Conservation (phyloP, 2,329 filamentous ascomycete species). For the Penicillium hordei region DNA sequence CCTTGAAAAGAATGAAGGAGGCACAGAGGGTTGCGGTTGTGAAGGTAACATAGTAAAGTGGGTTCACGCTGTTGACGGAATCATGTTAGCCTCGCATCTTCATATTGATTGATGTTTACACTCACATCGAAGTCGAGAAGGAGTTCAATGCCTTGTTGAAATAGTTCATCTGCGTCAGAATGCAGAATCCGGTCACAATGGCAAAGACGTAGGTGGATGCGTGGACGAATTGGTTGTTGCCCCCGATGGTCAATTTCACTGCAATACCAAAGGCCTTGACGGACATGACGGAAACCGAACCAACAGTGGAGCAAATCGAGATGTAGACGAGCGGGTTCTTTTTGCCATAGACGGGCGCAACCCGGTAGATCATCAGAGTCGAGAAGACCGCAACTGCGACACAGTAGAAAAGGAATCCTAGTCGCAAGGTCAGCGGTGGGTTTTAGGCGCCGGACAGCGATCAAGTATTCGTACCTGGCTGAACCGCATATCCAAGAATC, state of each 20-base stretch:
- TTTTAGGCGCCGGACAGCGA: not conserved
- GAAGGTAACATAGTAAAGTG: constrained; percentile 96
- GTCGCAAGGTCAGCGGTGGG: not conserved
- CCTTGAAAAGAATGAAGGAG: constrained; percentile 92
- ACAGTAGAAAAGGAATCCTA: constrained; percentile 89
- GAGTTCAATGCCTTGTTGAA: constrained; percentile 98
- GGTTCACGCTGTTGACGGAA: constrained; percentile 69
- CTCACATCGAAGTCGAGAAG: constrained; percentile 95
- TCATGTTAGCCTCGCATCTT: constrained; percentile 4
- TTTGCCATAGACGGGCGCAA: constrained; percentile 86
- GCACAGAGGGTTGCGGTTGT: constrained; percentile 91
- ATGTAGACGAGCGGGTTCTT: constrained; percentile 95
- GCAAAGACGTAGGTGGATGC: constrained; percentile 97
- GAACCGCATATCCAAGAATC: constrained; percentile 85
- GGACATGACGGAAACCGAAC: constrained; percentile 97
- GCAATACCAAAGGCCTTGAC: constrained; percentile 98
- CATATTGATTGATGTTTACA: constrained; percentile 16
- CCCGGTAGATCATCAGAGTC: constrained; percentile 90
- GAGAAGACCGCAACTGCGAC: constrained; percentile 78
- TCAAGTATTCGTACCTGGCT: constrained; percentile 66
- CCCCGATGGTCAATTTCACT: constrained; percentile 87
- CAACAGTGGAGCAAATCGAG: constrained; percentile 95
- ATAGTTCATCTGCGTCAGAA: constrained; percentile 99
- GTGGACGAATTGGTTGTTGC: constrained; percentile 92
- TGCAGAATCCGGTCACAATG: constrained; percentile 89